These are phyloP conservation scores for Candida adriatica DNA, from an alignment of 805 yeast genomes.

Conservation along the genomic window DNA sequence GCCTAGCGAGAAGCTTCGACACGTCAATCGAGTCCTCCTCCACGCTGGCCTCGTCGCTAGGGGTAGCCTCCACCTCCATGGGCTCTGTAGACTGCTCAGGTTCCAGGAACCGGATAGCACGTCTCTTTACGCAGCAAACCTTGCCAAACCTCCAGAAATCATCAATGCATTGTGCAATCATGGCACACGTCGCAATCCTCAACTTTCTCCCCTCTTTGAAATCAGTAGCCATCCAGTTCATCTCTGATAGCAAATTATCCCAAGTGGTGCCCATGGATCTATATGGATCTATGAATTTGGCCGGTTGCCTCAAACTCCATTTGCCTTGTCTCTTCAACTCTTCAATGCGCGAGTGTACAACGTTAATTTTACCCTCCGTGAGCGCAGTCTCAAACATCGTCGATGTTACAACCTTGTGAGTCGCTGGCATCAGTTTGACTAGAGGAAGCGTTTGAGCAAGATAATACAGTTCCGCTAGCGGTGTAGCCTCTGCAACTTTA, in stretches of 20 bases:
- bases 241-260: conserved; percentile 71
- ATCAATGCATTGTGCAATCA: conserved; percentile 62
- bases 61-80: background rate
- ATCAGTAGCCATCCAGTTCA: conserved; percentile 78
- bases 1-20: conserved; percentile 26
- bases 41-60: background rate
- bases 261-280: conserved; percentile 47
- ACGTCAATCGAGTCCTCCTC: conserved; percentile 30
- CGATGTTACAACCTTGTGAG: conserved; percentile 82
- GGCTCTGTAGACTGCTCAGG: background rate
- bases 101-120: conserved; percentile 29
- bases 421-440: conserved; percentile 69
- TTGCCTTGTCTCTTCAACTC: conserved; percentile 80
- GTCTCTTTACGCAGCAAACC: conserved; percentile 53
- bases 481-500: conserved; percentile 47
- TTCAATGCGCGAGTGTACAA: conserved; percentile 83
- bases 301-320: conserved; percentile 90
- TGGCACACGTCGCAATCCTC: conserved; percentile 63
- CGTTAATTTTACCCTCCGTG: conserved; percentile 87
- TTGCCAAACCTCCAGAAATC: conserved; percentile 80
- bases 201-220: conserved; percentile 63
- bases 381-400: conserved; percentile 80
- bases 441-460: conserved; percentile 84
- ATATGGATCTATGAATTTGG: conserved; percentile 58
- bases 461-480: conserved; percentile 81